A percentile compares a stretch with the other conserved stretches of the same genome.
phyloP scores from a whole-genome alignment of 179 eudicot genomes.

The Heliamphora pulchella region DNA sequence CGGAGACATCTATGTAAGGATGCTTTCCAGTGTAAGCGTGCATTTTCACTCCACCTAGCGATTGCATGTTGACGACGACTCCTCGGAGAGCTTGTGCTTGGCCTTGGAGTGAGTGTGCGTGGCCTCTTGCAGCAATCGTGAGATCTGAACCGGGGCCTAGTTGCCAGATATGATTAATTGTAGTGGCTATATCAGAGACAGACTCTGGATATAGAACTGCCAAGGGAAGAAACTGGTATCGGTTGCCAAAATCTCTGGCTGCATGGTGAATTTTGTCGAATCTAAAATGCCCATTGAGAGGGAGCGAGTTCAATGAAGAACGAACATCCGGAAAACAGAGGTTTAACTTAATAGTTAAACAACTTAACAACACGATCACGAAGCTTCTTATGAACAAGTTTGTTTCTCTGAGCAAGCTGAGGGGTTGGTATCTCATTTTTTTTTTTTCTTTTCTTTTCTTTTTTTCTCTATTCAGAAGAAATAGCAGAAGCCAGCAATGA shows the following conservation, averaged over 20 bases:
- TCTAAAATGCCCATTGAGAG: slow-evolving; percentile 43
- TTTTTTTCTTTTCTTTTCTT: no score
- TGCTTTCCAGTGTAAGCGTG: slow-evolving; percentile 37
- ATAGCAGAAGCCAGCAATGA: background rate
- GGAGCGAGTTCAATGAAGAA: slow-evolving; percentile 26
- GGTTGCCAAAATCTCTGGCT: slow-evolving; percentile 78
- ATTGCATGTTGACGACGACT: slow-evolving; percentile 75
- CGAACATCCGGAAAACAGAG: slow-evolving; percentile 17
- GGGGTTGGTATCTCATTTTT: no score
- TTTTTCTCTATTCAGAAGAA: slow-evolving; percentile 2
- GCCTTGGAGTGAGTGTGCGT: slow-evolving; percentile 88
- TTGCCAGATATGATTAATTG: slow-evolving; percentile 44
- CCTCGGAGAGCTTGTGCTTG: slow-evolving; percentile 79
- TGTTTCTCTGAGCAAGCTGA: no score
- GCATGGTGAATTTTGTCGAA: slow-evolving; percentile 43
- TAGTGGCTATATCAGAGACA: slow-evolving; percentile 63
- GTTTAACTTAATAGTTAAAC: slow-evolving; percentile 23
- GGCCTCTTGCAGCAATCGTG: slow-evolving; percentile 82
- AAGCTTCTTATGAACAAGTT: no score
- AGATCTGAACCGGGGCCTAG: slow-evolving; percentile 59
- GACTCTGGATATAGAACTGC: slow-evolving; percentile 68
- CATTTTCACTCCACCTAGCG: slow-evolving; percentile 48
- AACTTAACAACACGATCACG: no score
- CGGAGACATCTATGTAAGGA: slow-evolving; percentile 70
- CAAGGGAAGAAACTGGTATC: slow-evolving; percentile 46